These are phyloP conservation scores for Amanita pseudoporphyria DNA, from an alignment of 768 basidiomycete species.

Conservation along the genomic window DNA sequence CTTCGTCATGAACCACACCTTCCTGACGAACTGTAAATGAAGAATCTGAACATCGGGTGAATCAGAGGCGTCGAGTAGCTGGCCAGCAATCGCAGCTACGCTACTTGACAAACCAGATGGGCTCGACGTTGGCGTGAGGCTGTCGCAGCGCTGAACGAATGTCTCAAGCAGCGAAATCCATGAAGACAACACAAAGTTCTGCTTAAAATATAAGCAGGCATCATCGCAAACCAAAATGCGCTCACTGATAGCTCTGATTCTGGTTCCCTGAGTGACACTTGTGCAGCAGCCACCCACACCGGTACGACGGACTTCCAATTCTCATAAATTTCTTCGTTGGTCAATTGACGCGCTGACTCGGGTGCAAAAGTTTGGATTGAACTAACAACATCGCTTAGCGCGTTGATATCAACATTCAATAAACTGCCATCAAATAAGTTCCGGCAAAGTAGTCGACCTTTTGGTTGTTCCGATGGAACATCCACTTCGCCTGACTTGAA, in stretches of 20 bases:
- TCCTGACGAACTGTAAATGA: constrained; percentile 29
- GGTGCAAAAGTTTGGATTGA: constrained; percentile 6
- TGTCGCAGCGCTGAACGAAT: constrained; percentile 1
- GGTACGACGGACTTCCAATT: constrained; percentile 17
- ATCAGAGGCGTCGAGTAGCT: constrained; percentile 22
- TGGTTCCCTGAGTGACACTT: neutral
- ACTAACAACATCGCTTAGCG: neutral
- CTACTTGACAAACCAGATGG: constrained; percentile 22
- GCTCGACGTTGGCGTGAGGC: constrained; percentile 2
- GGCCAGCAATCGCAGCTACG: constrained; percentile 24
- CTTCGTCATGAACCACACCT: constrained; percentile 43
- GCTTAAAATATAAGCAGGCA: neutral
- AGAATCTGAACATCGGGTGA: constrained; percentile 21
- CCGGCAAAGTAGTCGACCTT: neutral
- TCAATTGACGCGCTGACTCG: constrained; percentile 12
- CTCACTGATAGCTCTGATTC: constrained; percentile 1
- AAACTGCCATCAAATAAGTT: constrained; percentile 9
- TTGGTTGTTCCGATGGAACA: neutral
- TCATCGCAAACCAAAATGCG: too few species aligned
- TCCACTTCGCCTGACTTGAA: neutral
- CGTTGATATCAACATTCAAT: constrained; percentile 3
- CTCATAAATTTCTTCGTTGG: constrained; percentile 16
- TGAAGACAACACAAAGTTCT: neutral
- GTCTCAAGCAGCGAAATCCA: constrained; percentile 4
- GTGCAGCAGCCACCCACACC: constrained; percentile 11